Percentiles rank a stretch among this genome's conserved stretches.
phyloP scores from a whole-genome alignment of 495 filamentous ascomycete species.

The Tuber umbilicatum region DNA sequence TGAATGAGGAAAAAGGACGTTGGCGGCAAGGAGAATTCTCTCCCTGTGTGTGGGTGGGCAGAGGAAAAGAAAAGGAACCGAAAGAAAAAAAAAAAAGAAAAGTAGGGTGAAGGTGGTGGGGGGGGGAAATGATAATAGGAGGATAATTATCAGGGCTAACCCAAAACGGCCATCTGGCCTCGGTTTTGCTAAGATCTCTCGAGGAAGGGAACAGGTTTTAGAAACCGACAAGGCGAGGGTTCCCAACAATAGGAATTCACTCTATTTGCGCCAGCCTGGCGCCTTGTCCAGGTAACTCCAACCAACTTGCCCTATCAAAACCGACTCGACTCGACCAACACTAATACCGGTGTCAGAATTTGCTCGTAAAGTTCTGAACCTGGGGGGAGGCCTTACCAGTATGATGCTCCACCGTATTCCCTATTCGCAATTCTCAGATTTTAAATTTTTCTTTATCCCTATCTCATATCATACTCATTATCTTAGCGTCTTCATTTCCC shows the following conservation, averaged over 20 bases:
- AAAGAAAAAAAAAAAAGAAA: conserved; percentile 35
- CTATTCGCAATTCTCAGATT: background rate
- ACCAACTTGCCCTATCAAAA: background rate
- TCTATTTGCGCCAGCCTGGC: background rate
- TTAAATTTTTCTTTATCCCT: background rate
- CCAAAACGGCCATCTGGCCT: background rate
- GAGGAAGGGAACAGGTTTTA: background rate
- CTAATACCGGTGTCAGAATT: background rate
- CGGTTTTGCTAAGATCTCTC: background rate
- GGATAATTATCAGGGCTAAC: background rate
- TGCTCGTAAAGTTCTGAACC: background rate
- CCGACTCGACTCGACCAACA: background rate
- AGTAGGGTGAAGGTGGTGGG: background rate
- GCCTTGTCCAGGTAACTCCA: background rate
- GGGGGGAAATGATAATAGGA: background rate
- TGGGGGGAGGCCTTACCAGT: background rate
- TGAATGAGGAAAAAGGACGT: conserved; percentile 34
- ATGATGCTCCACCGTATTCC: background rate
- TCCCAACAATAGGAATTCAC: background rate
- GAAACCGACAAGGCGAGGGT: background rate
- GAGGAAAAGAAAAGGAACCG: conserved; percentile 35
- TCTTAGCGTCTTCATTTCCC: conserved; percentile 20
- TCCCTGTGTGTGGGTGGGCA: conserved; percentile 41
- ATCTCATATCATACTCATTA: background rate
- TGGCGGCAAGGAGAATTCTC: conserved; percentile 28